phyloP scores from a whole-genome alignment of 2,329 filamentous ascomycete genomes.

The Decorospora gaudefroyi region DNA sequence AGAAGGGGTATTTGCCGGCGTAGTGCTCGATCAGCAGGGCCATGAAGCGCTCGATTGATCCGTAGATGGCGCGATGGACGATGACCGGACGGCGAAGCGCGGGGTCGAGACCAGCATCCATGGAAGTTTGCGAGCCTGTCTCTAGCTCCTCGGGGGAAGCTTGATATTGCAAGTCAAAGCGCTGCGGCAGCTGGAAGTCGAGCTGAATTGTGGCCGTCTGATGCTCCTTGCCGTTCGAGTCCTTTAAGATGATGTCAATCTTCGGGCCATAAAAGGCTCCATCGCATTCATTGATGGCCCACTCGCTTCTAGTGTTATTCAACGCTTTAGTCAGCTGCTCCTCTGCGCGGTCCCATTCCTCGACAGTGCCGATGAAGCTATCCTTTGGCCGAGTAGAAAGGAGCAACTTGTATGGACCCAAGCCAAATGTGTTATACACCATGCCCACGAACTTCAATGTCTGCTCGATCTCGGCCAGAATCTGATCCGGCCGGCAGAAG shows the following conservation, averaged over 20 bases:
- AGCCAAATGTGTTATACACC: conserved; percentile 69
- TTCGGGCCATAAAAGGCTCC: conserved; percentile 92
- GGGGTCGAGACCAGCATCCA: conserved; percentile 46
- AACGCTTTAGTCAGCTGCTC: conserved; percentile 67
- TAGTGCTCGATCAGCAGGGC: conserved; percentile 84
- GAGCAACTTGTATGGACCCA: conserved; percentile 74
- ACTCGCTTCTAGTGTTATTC: conserved; percentile 66
- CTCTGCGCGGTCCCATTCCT: conserved; percentile 72
- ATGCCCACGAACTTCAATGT: conserved; percentile 75
- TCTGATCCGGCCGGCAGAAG: conserved; percentile 79
- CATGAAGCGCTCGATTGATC: conserved; percentile 82
- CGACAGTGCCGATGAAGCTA: conserved; percentile 74
- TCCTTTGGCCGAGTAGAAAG: conserved; percentile 78
- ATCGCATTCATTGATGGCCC: conserved; percentile 77
- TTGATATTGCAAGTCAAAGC: conserved; percentile 76
- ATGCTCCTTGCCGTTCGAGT: conserved; percentile 78
- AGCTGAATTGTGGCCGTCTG: conserved; percentile 89
- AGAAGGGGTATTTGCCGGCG: conserved; percentile 78
- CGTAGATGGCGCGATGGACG: conserved; percentile 82
- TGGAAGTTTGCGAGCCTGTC: conserved; percentile 53
- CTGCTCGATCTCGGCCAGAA: conserved; percentile 71
- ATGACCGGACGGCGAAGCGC: conserved; percentile 65
- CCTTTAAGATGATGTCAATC: conserved; percentile 82
- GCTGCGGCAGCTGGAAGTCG: conserved; percentile 84
- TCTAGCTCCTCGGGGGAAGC: conserved; percentile 69